Evolutionary conservation across 2,329 filamentous ascomycete genomes (phyloP), one percentile per base, ranked within the genome.

Genomic region (Claviceps purpurea): DNA sequence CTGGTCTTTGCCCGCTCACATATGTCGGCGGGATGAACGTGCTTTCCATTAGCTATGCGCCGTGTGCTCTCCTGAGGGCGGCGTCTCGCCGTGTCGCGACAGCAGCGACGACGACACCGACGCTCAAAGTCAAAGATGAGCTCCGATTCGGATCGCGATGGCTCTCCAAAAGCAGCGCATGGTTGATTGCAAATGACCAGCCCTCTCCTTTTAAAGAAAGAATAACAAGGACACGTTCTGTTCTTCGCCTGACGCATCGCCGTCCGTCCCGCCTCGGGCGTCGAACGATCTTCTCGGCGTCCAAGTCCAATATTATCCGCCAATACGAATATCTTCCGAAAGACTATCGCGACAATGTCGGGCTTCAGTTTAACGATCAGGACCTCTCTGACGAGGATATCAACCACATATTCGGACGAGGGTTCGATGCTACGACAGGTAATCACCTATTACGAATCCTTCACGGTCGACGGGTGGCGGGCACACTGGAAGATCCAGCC

Each of bases 401-500:
- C 5, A 59, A 67, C 16, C 54, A 57, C 10, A 68, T 82, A 40
- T 82, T 84, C 55, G 76, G 78, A 1, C 59, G 69, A 5, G 65
- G 67, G 13, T 67, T 81, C 46, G 64, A 68, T 54, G 61, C 69
- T 1, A 56, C 59, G 3, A 59, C 63, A 5, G 81, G 74, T 20
- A 83, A 83, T 60, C 66, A 65, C 45, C 63, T 84, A 44, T 64
- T 84, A 49, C 69, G 70, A 50, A 76, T 84, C 49, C 64, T 84
- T 13, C 81, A 85, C 60, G 81, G 81, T 8, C 74, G 79, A 39
- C 72, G 81, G 42, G 78, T 85, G 22, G 79, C 81, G 7, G 81
- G 81, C 38, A 82, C 80, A 3, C 68, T 84, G 43, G 73, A 79
- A 11, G 81, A 84, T 59, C 80, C 80, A 2, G 68, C 66, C 4